Evolutionary conservation across 495 filamentous ascomycete genomes (phyloP).

Genomic region (Aspergillus affinis): DNA sequence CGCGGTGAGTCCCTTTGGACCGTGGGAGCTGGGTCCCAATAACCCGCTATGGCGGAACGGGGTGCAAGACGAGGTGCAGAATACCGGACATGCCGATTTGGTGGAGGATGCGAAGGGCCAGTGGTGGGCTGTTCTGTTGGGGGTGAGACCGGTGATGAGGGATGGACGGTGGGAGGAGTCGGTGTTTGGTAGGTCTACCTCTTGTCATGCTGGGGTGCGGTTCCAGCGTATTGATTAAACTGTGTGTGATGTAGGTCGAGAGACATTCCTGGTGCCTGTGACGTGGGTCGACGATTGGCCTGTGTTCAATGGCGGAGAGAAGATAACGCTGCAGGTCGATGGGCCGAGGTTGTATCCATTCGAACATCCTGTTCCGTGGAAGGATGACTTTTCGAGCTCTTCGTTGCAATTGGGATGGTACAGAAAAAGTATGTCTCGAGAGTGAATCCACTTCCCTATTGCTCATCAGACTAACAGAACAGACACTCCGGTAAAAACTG

Average conservation of each 20-base stretch:
- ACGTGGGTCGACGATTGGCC: conserved; percentile 51
- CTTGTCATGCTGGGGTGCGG: no score
- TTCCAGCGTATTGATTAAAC: neutral
- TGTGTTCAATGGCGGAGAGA: conserved; percentile 42
- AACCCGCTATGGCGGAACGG: conserved; percentile 45
- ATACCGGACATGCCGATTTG: conserved; percentile 45
- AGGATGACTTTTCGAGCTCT: conserved; percentile 36
- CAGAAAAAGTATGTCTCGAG: conserved; percentile 32
- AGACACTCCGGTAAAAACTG: conserved; percentile 34
- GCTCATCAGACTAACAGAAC: neutral
- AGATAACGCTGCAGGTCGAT: conserved; percentile 36
- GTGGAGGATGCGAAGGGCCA: conserved; percentile 42
- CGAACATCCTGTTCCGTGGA: conserved; percentile 28
- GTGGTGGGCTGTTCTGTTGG: conserved; percentile 50
- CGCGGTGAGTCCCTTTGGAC: conserved; percentile 48
- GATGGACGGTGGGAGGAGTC: conserved; percentile 35
- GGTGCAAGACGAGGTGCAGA: conserved; percentile 35
- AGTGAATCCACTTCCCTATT: neutral
- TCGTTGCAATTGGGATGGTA: conserved; percentile 41
- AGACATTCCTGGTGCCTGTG: conserved; percentile 47
- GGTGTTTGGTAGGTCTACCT: conserved; percentile 32
- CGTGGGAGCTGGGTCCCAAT: conserved; percentile 46
- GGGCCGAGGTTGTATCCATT: conserved; percentile 31
- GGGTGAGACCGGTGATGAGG: conserved; percentile 35
- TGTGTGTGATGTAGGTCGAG: conserved; percentile 31